Base-by-base conservation (phyloP, 2,329 filamentous ascomycete species). In the Fusarium buharicum region DNA sequence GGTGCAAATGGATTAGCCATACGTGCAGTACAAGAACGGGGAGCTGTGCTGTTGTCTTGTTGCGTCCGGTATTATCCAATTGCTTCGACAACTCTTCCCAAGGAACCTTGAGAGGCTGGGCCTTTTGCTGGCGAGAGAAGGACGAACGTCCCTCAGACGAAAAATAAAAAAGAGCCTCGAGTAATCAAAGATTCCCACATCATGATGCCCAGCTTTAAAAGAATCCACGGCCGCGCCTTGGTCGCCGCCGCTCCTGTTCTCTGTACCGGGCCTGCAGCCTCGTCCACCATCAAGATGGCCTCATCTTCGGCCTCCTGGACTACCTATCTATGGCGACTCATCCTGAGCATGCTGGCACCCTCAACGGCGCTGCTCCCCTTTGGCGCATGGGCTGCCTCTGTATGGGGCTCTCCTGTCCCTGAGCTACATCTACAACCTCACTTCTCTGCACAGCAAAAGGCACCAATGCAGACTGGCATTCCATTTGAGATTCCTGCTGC, bases 161-260 rank as follows among this genome's bases (percentile, higher is more conserved):
- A 8, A 24, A 40, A 27, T 40, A 27, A 39, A 49, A 45, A 51
- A 45, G 38, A 51, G 22, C 16, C 17, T 49, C 43, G 33, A 53
- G 24, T 27, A 40, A 52, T 52, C 57, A 48, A 27, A 55, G 41
- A 53, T 56, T 38, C 52, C 14, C 27, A 34, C 39, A 55, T 62
- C 64, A 63, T 68, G 62, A 70, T 70, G 66, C 50, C 66, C 50
- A 70, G 55, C 52, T 41, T 58, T 52, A 71, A 70, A 68, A 59
- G 59, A 47, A 49, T 56, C 47, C 59, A 63, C 31, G 67, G 55
- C 46, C 57, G 48, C 43, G 43, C 55, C 38, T 27, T 66, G 49
- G 47, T 53, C 38, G 34, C 59, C 44, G 33, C 43, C 30, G 46
- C 46, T 59, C 55, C 47, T 17, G 50, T 62, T 40, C 44, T 58